These are phyloP conservation scores for Verticillium nonalfalfae DNA, from an alignment of 2,329 filamentous ascomycete species.

Conservation along the genomic window DNA sequence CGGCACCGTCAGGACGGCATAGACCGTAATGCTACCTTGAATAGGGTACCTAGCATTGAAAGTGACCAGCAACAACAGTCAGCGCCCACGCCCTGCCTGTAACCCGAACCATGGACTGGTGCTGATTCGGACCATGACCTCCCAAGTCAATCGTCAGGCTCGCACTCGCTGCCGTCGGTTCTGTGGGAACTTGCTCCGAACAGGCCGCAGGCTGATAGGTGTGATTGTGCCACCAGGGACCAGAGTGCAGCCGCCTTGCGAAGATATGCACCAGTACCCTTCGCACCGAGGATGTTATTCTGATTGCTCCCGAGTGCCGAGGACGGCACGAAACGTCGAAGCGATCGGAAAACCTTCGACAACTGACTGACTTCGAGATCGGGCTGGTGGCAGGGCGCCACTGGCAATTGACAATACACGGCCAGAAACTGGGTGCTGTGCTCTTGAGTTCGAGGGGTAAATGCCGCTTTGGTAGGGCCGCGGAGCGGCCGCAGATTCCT, in stretches of 20 bases:
- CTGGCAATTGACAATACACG: too few relatives aligned
- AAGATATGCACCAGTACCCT: background rate
- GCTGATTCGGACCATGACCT: background rate
- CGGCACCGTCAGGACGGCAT: background rate
- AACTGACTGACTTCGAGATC: background rate
- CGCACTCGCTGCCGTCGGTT: background rate
- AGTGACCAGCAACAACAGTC: background rate
- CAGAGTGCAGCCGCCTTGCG: background rate
- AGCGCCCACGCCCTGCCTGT: background rate
- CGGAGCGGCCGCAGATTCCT: background rate
- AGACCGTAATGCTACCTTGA: background rate
- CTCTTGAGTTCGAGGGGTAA: background rate
- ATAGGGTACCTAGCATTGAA: background rate
- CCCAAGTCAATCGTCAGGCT: background rate
- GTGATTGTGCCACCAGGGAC: slow-evolving; percentile 2
- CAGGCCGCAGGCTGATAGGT: slow-evolving; percentile 39
- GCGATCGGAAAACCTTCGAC: background rate
- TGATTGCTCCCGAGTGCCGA: background rate
- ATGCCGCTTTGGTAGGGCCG: background rate
- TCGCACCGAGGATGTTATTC: background rate
- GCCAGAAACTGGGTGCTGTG: background rate
- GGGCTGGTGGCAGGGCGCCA: too few relatives aligned
- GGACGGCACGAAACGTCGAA: background rate
- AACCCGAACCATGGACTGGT: background rate
- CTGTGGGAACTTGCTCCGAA: slow-evolving; percentile 36